Conservation (phyloP, 2,329 filamentous ascomycete genomes). For the Metarhizium brunneum region DNA sequence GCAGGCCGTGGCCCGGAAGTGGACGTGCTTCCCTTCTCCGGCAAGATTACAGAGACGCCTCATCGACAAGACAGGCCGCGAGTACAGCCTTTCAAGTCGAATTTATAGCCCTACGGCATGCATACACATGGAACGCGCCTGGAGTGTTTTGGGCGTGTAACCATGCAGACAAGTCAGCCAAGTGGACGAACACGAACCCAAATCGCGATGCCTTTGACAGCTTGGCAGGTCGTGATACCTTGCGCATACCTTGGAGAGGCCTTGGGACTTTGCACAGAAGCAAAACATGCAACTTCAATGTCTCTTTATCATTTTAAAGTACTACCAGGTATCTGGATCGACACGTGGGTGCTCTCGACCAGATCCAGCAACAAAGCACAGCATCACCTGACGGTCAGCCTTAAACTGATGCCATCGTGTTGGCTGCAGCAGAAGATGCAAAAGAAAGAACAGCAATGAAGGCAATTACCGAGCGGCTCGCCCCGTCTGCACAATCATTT, state of each 20-base stretch:
- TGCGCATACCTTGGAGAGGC: background rate
- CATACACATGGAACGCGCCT: background rate
- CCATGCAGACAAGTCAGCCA: background rate
- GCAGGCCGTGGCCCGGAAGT: background rate
- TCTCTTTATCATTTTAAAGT: background rate
- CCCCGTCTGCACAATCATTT: background rate
- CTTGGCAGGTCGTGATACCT: background rate
- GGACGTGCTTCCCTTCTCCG: too few relatives aligned
- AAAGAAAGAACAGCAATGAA: background rate
- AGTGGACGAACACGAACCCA: background rate
- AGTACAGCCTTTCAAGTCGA: background rate
- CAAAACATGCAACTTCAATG: background rate
- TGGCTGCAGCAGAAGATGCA: background rate
- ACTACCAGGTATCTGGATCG: background rate
- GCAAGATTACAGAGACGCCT: background rate
- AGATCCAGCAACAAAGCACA: background rate
- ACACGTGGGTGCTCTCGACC: background rate
- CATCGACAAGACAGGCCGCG: background rate
- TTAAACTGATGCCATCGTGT: background rate
- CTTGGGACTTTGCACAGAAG: too few relatives aligned
- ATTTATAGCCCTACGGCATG: background rate
- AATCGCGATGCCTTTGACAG: background rate
- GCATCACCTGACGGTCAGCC: background rate
- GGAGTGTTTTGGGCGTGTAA: background rate
- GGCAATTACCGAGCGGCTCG: background rate